A percentile compares a stretch with the other conserved stretches of the same genome.
phyloP scores from a whole-genome alignment of 441 rosid species.

The Jatropha multifida region DNA sequence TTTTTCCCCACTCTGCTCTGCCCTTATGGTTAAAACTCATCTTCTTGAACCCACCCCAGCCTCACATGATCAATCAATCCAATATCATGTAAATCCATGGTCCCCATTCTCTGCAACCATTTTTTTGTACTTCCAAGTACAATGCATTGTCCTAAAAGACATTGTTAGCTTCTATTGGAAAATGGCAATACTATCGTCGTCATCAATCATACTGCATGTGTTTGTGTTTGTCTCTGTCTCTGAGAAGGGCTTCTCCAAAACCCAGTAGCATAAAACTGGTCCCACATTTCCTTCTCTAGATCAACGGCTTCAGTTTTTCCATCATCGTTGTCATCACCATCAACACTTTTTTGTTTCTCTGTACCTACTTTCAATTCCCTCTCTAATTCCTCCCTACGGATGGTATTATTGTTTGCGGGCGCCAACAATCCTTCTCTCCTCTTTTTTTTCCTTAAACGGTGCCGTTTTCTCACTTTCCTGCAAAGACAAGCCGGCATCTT shows the following conservation, averaged over 20 bases:
- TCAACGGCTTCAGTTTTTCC: slow-evolving; percentile 26
- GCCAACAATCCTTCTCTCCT: slow-evolving; percentile 29
- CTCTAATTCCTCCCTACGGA: slow-evolving; percentile 20
- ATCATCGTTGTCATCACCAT: slow-evolving; percentile 12
- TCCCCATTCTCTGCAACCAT: background rate
- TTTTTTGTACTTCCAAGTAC: background rate
- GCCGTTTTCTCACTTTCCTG: slow-evolving; percentile 42
- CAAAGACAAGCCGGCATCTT: slow-evolving; percentile 68
- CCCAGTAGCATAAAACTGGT: slow-evolving; percentile 56
- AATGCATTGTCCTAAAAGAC: background rate
- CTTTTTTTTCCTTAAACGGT: slow-evolving; percentile 35
- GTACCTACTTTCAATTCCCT: slow-evolving; percentile 15
- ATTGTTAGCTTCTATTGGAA: background rate
- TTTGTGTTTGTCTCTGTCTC: slow-evolving; percentile 15
- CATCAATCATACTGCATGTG: background rate
- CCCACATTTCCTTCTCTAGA: slow-evolving; percentile 67
- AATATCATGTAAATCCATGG: background rate
- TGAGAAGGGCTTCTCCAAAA: slow-evolving; percentile 81
- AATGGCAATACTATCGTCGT: no score
- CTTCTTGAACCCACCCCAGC: background rate
- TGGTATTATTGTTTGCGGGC: background rate
- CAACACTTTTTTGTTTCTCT: slow-evolving; percentile 25
- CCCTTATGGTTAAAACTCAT: no score
- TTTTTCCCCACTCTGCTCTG: no score
- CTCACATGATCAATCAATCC: background rate